Evolutionary conservation across 2,329 filamentous ascomycete species (phyloP).

Genomic region (Aspergillus sp.): DNA sequence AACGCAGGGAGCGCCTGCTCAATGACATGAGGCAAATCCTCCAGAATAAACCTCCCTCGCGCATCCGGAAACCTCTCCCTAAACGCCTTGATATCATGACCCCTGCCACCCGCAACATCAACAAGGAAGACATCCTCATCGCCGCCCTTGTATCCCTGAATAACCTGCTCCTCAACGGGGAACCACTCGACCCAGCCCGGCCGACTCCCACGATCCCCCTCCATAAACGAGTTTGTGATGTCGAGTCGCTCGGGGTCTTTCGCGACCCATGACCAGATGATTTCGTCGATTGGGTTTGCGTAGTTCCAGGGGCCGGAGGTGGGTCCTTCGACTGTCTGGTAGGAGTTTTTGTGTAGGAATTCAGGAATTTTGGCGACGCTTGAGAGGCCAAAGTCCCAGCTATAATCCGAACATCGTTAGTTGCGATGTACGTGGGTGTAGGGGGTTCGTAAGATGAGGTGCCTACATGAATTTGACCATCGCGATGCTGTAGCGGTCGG

Average conservation of each 20-base stretch:
- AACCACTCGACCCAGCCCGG: conserved; percentile 22
- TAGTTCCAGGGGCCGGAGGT: conserved; percentile 22
- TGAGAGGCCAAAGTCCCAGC: conserved; percentile 19
- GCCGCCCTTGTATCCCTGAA: background rate
- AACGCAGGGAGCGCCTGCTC: conserved; percentile 2
- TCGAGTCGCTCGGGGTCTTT: background rate
- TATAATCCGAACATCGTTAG: background rate
- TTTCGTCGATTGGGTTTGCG: conserved; percentile 7
- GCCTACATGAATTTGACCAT: conserved; percentile 23
- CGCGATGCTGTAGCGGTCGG: conserved; percentile 7
- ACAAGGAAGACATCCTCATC: conserved; percentile 9
- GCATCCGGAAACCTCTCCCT: conserved; percentile 8
- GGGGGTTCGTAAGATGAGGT: background rate
- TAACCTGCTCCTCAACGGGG: conserved; percentile 11
- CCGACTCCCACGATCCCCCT: conserved; percentile 14
- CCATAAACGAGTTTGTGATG: conserved; percentile 19
- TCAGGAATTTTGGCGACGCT: conserved; percentile 19
- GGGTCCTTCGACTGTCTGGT: conserved; percentile 12
- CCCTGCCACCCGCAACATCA: conserved; percentile 18
- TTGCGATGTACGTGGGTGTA: too few relatives aligned
- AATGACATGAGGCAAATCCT: conserved; percentile 16
- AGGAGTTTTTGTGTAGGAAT: conserved; percentile 17
- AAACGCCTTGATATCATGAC: conserved; percentile 12
- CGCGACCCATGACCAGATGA: conserved; percentile 17
- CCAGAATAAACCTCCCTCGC: conserved; percentile 9